These are phyloP conservation scores for Lolium multiflorum DNA, from an alignment of 176 grass and related monocot genomes.

Conservation along the genomic window DNA sequence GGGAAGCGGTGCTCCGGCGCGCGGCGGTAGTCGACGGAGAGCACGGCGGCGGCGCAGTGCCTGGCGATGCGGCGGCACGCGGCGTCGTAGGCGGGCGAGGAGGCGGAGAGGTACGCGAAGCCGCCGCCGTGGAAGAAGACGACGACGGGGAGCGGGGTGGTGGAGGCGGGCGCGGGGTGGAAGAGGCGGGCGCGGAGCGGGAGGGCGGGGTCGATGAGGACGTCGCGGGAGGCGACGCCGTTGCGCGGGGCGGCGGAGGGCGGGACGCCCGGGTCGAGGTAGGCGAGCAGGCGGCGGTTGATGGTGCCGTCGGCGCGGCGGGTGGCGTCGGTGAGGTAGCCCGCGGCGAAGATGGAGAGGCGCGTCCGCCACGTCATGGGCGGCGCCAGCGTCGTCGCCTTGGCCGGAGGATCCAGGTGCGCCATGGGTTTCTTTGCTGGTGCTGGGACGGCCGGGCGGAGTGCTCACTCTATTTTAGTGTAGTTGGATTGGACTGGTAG, in stretches of 20 bases:
- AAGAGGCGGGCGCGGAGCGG: constrained; percentile 70
- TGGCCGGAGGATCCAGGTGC: neutral
- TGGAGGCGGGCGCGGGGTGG: constrained; percentile 1
- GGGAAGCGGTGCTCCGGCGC: constrained; percentile 69
- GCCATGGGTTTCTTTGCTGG: neutral
- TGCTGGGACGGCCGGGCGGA: neutral
- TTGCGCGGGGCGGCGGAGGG: constrained; percentile 45
- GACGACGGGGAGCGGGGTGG: constrained; percentile 47
- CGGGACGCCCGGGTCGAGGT: constrained; percentile 50
- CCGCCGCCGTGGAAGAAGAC: constrained; percentile 95
- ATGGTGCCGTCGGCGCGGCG: constrained; percentile 70
- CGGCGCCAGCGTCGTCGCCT: constrained; percentile 37
- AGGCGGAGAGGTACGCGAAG: constrained; percentile 76
- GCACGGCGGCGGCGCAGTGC: constrained; percentile 48
- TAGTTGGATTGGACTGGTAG: neutral
- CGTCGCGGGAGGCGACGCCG: constrained; percentile 59
- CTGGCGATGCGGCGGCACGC: constrained; percentile 63
- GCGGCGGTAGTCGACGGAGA: constrained; percentile 78
- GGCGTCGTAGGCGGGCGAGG: constrained; percentile 55
- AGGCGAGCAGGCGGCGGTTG: constrained; percentile 57
- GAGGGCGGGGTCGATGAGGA: constrained; percentile 38
- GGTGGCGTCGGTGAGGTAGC: constrained; percentile 46
- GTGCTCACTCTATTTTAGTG: neutral
- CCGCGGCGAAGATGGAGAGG: constrained; percentile 28
- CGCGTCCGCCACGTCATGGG: constrained; percentile 68